phyloP scores from a whole-genome alignment of 768 basidiomycete species.

The Lentinula guzmanii region DNA sequence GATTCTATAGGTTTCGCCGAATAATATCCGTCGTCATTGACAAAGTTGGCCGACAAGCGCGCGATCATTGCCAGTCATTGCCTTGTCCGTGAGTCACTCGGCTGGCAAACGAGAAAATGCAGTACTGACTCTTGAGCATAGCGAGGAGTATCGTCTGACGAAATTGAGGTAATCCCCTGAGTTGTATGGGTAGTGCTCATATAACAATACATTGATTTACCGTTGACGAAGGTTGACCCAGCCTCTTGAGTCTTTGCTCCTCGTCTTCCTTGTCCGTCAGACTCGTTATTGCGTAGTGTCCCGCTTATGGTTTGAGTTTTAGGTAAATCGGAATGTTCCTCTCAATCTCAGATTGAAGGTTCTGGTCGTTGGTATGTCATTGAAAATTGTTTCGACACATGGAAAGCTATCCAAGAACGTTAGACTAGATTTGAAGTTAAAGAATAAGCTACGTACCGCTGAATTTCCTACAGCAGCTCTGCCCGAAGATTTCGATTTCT shows the following conservation, averaged over 20 bases:
- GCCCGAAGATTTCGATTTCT: constrained; percentile 35
- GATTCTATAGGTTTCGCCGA: neutral
- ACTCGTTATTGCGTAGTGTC: neutral
- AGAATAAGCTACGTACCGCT: constrained; percentile 38
- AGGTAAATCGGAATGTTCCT: neutral
- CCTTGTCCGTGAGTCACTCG: neutral
- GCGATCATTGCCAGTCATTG: too few species aligned
- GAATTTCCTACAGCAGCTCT: constrained; percentile 68
- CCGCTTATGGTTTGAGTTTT: neutral
- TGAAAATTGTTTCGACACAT: constrained; percentile 57
- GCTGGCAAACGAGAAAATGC: neutral
- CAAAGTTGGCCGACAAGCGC: neutral
- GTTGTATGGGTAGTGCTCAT: too few species aligned
- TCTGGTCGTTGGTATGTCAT: constrained; percentile 40
- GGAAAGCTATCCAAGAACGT: constrained; percentile 46
- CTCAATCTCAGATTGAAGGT: constrained; percentile 33
- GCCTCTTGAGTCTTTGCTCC: neutral
- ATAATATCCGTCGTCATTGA: neutral
- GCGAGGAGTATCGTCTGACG: neutral
- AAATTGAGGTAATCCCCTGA: too few species aligned
- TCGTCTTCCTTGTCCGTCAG: neutral
- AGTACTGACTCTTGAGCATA: neutral
- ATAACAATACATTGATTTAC: too few species aligned
- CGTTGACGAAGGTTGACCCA: neutral
- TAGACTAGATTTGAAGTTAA: neutral